Conservation (phyloP, 768 basidiomycete species). For the Hygrocybe coccinea region DNA sequence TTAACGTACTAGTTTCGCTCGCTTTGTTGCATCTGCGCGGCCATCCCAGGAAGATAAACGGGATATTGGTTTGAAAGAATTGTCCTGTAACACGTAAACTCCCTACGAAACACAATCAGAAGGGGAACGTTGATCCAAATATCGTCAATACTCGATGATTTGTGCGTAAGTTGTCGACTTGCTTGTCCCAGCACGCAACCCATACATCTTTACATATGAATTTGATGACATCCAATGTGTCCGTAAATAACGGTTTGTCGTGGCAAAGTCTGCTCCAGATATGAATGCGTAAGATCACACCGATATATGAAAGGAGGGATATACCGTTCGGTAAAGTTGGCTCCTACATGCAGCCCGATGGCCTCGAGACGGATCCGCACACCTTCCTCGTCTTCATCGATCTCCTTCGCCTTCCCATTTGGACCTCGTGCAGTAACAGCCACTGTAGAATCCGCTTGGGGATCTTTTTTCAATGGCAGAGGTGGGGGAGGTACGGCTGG, state of each 20-base stretch:
- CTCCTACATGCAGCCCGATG: conserved; percentile 83
- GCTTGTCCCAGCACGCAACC: conserved; percentile 87
- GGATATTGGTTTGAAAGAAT: conserved; percentile 78
- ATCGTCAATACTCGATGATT: conserved; percentile 73
- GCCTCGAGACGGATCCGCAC: conserved; percentile 66
- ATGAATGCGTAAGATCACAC: neutral
- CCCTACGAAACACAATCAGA: conserved; percentile 46
- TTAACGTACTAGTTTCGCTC: conserved; percentile 60
- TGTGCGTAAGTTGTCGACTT: conserved; percentile 91
- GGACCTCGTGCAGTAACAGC: conserved; percentile 32
- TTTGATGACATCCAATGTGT: conserved; percentile 87
- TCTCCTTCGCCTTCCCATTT: conserved; percentile 39
- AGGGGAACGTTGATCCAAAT: neutral
- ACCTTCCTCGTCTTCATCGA: conserved; percentile 72
- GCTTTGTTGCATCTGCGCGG: conserved; percentile 62
- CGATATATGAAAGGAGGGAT: conserved; percentile 16
- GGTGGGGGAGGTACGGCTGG: conserved; percentile 31
- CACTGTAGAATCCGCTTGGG: conserved; percentile 34
- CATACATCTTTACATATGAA: conserved; percentile 98
- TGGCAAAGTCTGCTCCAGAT: conserved; percentile 57
- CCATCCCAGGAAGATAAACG: conserved; percentile 81
- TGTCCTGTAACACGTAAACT: conserved; percentile 90
- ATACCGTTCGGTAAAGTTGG: conserved; percentile 81
- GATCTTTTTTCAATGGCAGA: conserved; percentile 36
- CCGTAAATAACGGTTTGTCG: conserved; percentile 67